Base-by-base conservation (phyloP, 352 stramenopile genomes). In the Discostella stelligera region DNA sequence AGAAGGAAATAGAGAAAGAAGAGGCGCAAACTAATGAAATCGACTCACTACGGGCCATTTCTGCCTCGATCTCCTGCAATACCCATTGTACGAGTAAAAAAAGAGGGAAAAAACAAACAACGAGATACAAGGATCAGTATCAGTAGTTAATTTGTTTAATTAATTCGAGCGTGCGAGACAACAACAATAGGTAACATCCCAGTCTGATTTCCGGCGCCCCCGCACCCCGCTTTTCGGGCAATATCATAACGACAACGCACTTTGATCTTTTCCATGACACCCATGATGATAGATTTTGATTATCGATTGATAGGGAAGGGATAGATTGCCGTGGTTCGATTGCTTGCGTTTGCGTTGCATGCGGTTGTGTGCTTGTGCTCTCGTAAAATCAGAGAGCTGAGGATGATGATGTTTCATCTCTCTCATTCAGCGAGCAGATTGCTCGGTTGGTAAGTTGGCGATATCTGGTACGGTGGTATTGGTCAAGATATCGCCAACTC, bases 21-120 rank as follows among this genome's bases (percentile, higher is more conserved):
- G 25, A 2, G n/a, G 25, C 25, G 49, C 10, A 25, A 14, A 56
- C 23, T 16, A 30, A 58, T 4, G 27, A 23, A 60, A 41, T 14
- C n/a, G 11, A 66, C 59, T 66, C 59, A 66, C 59, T 66, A 14
- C 96, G 90, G 58, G 94, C 91, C 90, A 99, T 98, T 90, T 99
- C 93, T 71, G 89, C 80, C 77, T 94, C 89, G 61, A 96, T 94
- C 81, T 96, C 93, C 66, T 79, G 25, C n/a, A 60, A 23, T 53
- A 30, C 14, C 2, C 5, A 66, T 32, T 9, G 14, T 4, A 46
- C 49, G 2, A 67, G 55, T 25, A 25, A 25, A 21, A 58, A 46
- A 39, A 3, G 44, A 44, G 14, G 25, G 5, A 37, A 8, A 21
- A 50, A 23, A 25, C n/a, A 55, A 44, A 14, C 4, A 44, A 2